phyloP scores from a whole-genome alignment of 441 rosid genomes.

The Euphorbia corollata region DNA sequence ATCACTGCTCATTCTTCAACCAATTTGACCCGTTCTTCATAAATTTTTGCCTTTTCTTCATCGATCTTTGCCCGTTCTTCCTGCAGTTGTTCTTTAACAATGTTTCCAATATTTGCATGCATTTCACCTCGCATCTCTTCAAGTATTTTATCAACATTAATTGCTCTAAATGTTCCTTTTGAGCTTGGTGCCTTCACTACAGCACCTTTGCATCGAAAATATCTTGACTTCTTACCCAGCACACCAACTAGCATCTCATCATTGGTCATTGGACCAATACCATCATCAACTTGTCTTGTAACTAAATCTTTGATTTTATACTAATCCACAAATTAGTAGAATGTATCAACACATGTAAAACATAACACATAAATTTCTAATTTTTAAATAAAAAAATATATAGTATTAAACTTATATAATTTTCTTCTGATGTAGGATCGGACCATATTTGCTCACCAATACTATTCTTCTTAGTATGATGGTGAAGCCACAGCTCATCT shows the following conservation, averaged over 20 bases:
- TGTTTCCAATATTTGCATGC: neutral
- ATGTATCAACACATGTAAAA: neutral
- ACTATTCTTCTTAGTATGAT: neutral
- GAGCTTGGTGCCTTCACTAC: neutral
- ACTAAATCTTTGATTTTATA: neutral
- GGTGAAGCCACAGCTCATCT: neutral
- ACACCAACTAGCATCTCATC: neutral
- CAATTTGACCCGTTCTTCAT: neutral
- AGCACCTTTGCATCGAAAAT: conserved; percentile 2
- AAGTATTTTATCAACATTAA: neutral
- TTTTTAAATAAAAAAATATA: too few species aligned
- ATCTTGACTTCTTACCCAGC: neutral
- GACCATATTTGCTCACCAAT: neutral
- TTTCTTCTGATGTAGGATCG: neutral
- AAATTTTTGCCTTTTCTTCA: neutral
- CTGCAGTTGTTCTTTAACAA: neutral
- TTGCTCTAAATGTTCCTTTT: neutral
- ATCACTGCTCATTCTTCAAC: neutral
- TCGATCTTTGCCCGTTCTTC: neutral
- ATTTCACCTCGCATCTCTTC: neutral
- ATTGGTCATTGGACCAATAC: neutral
- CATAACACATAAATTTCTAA: too few species aligned
- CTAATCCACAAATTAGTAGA: neutral
- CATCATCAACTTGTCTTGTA: neutral
- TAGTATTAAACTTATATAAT: neutral